phyloP scores from a whole-genome alignment of 2,329 filamentous ascomycete species.

The Ramichloridium luteum region DNA sequence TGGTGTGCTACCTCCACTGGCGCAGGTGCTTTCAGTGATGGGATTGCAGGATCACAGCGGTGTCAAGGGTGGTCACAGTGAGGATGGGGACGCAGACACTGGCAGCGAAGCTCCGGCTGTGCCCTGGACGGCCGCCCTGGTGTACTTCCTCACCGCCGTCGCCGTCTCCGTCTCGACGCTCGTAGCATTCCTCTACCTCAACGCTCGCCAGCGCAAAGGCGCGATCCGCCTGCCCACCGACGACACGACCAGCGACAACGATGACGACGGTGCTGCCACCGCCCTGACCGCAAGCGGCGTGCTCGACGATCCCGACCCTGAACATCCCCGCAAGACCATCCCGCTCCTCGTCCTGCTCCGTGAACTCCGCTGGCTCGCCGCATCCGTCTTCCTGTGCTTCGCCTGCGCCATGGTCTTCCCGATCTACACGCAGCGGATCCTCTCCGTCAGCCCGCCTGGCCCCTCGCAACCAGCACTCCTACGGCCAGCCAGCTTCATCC shows the following conservation, averaged over 20 bases:
- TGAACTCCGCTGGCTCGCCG: constrained; percentile 68
- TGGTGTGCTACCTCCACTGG: constrained; percentile 76
- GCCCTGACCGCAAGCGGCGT: constrained; percentile 8
- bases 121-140: constrained; percentile 61
- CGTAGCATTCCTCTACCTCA: constrained; percentile 61
- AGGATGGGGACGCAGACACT: neutral
- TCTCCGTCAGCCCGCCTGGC: constrained; percentile 29
- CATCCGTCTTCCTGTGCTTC: constrained; percentile 72
- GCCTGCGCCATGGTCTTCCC: constrained; percentile 86
- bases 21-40: constrained; percentile 75
- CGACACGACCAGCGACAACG: constrained; percentile 4
- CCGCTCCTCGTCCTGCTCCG: constrained; percentile 54
- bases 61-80: neutral
- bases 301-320: neutral
- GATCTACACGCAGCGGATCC: constrained; percentile 59
- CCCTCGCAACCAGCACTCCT: constrained; percentile 45
- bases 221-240: constrained; percentile 3
- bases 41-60: constrained; percentile 15
- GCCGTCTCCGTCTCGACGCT: constrained; percentile 59
- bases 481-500: constrained; percentile 68
- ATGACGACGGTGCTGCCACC: constrained; percentile 1
- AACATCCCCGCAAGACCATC: constrained; percentile 25
- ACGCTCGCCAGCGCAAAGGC: constrained; percentile 30
- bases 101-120: constrained; percentile 28
- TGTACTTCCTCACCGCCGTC: constrained; percentile 85